Conservation (phyloP, 176 grass and related monocot genomes). For the Zea mays region DNA sequence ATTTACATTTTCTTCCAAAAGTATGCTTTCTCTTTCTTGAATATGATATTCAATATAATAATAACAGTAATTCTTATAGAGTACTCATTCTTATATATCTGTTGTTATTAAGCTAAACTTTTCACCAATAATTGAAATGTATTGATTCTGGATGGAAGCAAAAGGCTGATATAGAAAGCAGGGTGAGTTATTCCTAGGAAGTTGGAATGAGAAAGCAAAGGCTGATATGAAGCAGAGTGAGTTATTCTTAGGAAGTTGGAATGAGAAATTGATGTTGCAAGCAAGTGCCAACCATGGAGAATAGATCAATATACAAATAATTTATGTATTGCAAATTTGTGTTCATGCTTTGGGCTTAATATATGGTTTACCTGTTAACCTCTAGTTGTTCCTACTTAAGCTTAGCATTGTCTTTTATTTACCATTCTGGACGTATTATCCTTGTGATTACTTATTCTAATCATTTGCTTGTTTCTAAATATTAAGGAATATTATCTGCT, state of each 20-base stretch:
- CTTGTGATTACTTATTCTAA: constrained; percentile 15
- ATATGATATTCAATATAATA: neutral
- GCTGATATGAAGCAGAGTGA: neutral
- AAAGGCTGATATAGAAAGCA: constrained; percentile 13
- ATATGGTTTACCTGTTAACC: constrained; percentile 15
- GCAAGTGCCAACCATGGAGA: constrained; percentile 12
- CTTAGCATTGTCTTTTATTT: neutral
- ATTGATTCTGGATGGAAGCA: constrained; percentile 10
- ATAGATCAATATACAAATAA: neutral
- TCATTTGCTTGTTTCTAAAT: constrained; percentile 10
- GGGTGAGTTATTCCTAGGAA: neutral
- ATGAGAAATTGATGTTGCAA: constrained; percentile 12
- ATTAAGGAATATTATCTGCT: neutral
- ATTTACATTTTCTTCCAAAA: constrained; percentile 32
- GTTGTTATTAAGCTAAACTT: constrained; percentile 15
- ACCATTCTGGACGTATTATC: neutral
- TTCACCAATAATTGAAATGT: neutral
- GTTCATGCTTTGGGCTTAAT: neutral
- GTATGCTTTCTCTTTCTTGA: neutral
- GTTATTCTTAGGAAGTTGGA: neutral
- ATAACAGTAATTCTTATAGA: neutral
- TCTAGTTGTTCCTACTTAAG: neutral
- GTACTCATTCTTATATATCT: neutral
- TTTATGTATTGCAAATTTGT: neutral
- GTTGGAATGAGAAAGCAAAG: neutral